A percentile compares a stretch with the other conserved stretches of the same genome.
Evolutionary conservation across 208 protist species (phyloP).

Genomic region (Leishmania mexicana): DNA sequence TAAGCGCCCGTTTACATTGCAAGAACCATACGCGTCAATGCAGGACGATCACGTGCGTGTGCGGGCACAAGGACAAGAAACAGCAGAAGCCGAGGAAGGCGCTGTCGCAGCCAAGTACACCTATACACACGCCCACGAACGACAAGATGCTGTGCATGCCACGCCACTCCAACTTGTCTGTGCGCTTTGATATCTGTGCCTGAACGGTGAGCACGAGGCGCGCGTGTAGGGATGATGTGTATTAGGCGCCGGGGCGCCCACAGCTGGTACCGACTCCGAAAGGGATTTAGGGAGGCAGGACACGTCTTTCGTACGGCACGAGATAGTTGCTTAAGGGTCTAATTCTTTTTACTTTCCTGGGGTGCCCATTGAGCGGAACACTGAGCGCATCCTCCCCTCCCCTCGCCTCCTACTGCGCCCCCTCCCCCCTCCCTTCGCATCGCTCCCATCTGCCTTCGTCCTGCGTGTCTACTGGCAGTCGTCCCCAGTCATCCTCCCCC

Average conservation of each 20-base stretch:
- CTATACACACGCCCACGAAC: neutral
- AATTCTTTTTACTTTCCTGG: neutral
- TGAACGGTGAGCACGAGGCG: neutral
- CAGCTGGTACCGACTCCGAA: neutral
- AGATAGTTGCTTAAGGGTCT: neutral
- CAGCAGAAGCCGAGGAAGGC: neutral
- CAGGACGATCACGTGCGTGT: neutral
- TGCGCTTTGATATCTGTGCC: neutral
- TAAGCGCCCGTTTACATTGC: constrained; percentile 7
- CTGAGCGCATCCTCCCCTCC: neutral
- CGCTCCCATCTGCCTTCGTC: neutral
- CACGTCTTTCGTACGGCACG: neutral
- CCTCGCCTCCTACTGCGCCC: neutral
- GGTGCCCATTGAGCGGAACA: neutral
- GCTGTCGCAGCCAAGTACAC: neutral
- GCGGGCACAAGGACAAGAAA: neutral
- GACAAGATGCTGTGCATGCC: neutral
- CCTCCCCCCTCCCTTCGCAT: neutral
- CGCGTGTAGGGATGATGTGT: neutral
- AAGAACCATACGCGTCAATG: neutral
- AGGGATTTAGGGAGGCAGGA: neutral
- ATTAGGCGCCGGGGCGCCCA: neutral
- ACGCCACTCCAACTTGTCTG: neutral
- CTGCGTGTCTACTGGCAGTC: neutral
- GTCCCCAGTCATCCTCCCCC: too few relatives aligned